Evolutionary conservation across 1,139 yeast genomes (phyloP).

Genomic region (Magnusiomyces fungicola): DNA sequence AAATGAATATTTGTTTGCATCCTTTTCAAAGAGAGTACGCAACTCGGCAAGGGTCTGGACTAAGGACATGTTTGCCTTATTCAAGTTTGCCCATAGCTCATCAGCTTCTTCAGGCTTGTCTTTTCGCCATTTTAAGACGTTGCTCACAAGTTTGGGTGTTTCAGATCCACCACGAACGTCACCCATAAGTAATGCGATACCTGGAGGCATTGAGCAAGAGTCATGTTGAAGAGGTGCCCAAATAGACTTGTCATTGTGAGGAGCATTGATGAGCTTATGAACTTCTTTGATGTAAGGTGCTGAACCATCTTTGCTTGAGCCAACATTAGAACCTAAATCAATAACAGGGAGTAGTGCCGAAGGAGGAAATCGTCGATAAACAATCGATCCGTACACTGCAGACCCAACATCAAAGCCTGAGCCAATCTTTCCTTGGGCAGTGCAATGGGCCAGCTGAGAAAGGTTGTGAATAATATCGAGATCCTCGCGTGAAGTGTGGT

Average conservation of each 20-base stretch:
- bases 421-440: constrained; percentile 91
- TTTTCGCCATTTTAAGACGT: constrained; percentile 64
- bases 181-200: constrained; percentile 74
- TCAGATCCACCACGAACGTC: constrained; percentile 90
- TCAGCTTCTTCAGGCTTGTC: constrained; percentile 45
- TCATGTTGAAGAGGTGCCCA: constrained; percentile 38
- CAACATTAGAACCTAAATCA: constrained; percentile 5
- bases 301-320: constrained; percentile 4
- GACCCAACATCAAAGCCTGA: constrained; percentile 97
- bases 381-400: constrained; percentile 85
- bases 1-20: constrained; percentile 15
- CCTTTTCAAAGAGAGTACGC: constrained; percentile 26
- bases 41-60: constrained; percentile 44
- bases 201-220: constrained; percentile 57
- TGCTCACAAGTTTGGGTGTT: constrained; percentile 81
- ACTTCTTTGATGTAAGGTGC: constrained; percentile 27
- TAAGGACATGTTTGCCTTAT: constrained; percentile 51
- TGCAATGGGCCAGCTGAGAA: constrained; percentile 85
- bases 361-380: constrained; percentile 59
- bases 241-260: constrained; percentile 43
- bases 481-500: background rate
- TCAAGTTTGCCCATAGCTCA: constrained; percentile 47
- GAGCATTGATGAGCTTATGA: constrained; percentile 35
- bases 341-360: constrained; percentile 6
- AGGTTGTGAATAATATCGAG: constrained; percentile 55